Conservation (phyloP, 176 grass and related monocot genomes). For the Elaeis guineensis region DNA sequence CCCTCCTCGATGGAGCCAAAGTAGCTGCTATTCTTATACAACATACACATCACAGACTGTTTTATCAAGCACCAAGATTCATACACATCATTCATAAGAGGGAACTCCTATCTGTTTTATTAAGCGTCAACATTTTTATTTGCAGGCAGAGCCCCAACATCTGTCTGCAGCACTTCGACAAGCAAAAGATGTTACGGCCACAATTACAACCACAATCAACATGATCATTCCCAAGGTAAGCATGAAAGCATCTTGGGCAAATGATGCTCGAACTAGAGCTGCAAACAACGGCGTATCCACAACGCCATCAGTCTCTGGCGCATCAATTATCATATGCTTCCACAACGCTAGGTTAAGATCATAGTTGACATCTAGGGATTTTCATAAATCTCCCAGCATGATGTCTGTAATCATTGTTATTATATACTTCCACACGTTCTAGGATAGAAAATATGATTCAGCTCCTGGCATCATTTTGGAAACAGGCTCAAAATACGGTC, state of each 20-base stretch:
- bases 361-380: too few species aligned
- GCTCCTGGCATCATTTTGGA: too few species aligned
- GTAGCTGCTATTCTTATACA: background rate
- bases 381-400: too few species aligned
- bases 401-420: too few species aligned
- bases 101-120: too few species aligned
- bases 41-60: background rate
- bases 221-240: conserved; percentile 19
- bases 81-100: too few species aligned
- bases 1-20: conserved; percentile 41
- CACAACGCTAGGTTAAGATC: too few species aligned
- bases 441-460: background rate
- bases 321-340: too few species aligned
- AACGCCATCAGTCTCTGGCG: too few species aligned
- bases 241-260: background rate
- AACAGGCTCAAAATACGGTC: conserved; percentile 15
- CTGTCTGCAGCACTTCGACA: conserved; percentile 23
- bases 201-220: conserved; percentile 9
- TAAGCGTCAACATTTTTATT: background rate
- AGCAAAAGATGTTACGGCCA: conserved; percentile 12
- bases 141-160: conserved; percentile 18
- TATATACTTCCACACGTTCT: background rate
- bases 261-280: too few species aligned
- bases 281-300: too few species aligned
- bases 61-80: background rate